A percentile compares a stretch with the other conserved stretches of the same genome.
Conservation (phyloP, 345 rosid genomes). For the Brassica nigra region DNA sequence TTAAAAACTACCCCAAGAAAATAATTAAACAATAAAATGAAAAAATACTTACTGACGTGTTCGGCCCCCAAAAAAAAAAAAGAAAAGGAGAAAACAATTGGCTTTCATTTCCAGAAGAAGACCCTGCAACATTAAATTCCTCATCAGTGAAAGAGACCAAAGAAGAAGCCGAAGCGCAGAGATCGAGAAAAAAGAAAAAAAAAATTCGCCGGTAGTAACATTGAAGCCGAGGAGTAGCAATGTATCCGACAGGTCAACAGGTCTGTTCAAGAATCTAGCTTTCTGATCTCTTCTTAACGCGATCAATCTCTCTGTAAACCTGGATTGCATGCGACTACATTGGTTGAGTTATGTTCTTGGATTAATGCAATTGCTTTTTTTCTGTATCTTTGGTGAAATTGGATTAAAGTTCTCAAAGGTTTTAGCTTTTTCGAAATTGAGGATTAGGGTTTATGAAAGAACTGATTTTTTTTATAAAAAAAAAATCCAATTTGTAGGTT, state of each 20-base stretch:
- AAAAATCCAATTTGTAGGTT: conserved; percentile 32
- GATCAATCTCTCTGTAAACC: conserved; percentile 1
- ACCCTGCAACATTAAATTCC: conserved; percentile 3
- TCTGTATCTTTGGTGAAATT: background rate
- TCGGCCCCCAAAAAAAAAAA: background rate
- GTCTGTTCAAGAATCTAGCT: conserved; percentile 17
- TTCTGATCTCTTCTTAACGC: background rate
- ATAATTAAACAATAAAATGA: background rate
- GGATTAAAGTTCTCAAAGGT: background rate
- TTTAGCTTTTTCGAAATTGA: conserved; percentile 1
- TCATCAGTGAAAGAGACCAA: conserved; percentile 1
- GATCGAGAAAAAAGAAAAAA: background rate
- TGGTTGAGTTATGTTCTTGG: conserved; percentile 18
- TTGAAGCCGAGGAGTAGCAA: background rate
- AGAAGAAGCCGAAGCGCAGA: conserved; percentile 16
- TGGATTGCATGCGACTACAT: conserved; percentile 35
- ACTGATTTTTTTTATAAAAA: background rate
- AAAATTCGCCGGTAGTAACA: conserved; percentile 11
- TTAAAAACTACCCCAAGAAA: background rate
- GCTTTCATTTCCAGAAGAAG: background rate
- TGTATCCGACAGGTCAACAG: conserved; percentile 37
- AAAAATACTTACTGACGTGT: background rate
- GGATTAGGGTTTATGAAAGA: conserved; percentile 21
- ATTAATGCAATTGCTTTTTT: background rate
- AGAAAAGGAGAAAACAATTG: background rate